phyloP scores from a whole-genome alignment of 2,329 filamentous ascomycete species.

The Paecilomyces formosus region DNA sequence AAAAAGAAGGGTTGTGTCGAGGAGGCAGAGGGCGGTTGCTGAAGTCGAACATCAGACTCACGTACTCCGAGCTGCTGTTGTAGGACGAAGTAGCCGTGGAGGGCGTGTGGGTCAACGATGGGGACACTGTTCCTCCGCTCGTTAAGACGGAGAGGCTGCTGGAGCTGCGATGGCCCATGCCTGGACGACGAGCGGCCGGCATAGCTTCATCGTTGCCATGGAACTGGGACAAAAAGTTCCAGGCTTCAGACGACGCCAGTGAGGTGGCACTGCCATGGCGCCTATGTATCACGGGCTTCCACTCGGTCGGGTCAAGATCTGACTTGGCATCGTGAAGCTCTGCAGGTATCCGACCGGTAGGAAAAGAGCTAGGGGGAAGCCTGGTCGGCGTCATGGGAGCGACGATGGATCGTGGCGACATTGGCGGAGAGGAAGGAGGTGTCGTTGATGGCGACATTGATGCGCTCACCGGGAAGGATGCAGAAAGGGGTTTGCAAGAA shows the following conservation, averaged over 20 bases:
- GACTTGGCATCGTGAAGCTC: conserved; percentile 30
- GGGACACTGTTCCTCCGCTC: conserved; percentile 12
- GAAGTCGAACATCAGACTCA: conserved; percentile 18
- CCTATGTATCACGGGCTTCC: conserved; percentile 39
- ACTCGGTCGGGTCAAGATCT: conserved; percentile 44
- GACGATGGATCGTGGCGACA: conserved; percentile 29
- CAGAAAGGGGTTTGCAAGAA: conserved; percentile 37
- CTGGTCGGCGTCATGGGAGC: conserved; percentile 29
- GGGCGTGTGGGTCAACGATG: conserved; percentile 30
- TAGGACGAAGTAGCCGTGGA: conserved; percentile 32
- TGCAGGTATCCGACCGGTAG: conserved; percentile 30
- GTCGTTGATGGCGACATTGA: conserved; percentile 19
- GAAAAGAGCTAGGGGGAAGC: conserved; percentile 14
- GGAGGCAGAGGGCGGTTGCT: conserved; percentile 30
- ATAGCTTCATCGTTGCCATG: conserved; percentile 21
- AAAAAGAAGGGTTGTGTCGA: conserved; percentile 33
- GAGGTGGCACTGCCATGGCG: conserved; percentile 10
- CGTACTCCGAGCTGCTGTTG: conserved; percentile 28
- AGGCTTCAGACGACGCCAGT: conserved; percentile 33
- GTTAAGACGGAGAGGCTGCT: conserved; percentile 25
- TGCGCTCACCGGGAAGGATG: conserved; percentile 24
- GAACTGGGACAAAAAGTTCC: conserved; percentile 38
- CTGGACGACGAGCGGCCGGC: conserved; percentile 11
- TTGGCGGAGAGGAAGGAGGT: conserved; percentile 25
- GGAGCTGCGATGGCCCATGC: conserved; percentile 18